Evolutionary conservation across 345 rosid genomes (phyloP).

Genomic region (Kernera saxatilis): DNA sequence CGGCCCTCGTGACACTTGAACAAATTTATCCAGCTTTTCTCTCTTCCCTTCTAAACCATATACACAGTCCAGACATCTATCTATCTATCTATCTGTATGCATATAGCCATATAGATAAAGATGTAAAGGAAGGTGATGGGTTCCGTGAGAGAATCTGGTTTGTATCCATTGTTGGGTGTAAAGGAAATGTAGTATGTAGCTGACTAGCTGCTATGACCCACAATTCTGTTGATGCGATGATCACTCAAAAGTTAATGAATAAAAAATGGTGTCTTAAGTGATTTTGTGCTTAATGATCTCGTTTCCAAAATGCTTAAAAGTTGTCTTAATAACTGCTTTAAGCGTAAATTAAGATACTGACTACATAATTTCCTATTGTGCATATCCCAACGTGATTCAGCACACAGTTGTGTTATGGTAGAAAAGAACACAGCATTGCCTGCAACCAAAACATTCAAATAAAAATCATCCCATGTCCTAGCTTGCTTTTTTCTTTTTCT

Average conservation of each 20-base stretch:
- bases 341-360: not conserved
- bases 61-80: not conserved
- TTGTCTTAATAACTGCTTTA: not conserved
- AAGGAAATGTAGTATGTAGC: slow-evolving; percentile 17
- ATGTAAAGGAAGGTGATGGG: not conserved
- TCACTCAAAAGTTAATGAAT: not conserved
- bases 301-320: not conserved
- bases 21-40: not conserved
- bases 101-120: slow-evolving; percentile 8
- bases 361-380: slow-evolving; percentile 2
- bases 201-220: slow-evolving; percentile 12
- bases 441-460: not conserved
- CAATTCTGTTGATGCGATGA: not conserved
- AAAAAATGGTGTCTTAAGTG: not conserved
- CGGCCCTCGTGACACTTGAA: slow-evolving; percentile 50
- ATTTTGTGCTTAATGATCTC: not conserved
- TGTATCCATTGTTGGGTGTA: slow-evolving; percentile 3
- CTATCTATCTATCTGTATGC: not conserved
- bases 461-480: not conserved
- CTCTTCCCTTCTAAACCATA: not conserved
- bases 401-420: not conserved
- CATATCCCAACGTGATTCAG: not conserved
- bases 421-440: slow-evolving; percentile 7
- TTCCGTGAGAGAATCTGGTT: not conserved
- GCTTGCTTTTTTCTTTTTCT: not conserved